Percentiles rank a stretch among this genome's conserved stretches.
Evolutionary conservation across 768 basidiomycete species (phyloP).

Genomic region (Leccinum sublutescens): DNA sequence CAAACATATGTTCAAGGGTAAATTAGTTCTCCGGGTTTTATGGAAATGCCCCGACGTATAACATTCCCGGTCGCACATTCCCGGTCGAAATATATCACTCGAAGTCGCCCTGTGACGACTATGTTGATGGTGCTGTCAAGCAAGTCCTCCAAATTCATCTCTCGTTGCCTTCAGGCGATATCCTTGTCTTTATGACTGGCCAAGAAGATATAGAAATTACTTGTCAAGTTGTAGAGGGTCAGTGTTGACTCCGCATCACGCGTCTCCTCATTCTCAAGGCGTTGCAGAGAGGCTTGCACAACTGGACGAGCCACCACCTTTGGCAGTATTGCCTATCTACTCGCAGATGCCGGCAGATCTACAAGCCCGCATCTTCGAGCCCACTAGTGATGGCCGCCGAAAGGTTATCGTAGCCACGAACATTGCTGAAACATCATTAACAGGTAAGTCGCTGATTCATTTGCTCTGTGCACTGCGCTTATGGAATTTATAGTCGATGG

Average conservation of each 20-base stretch:
- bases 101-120: conserved; percentile 98
- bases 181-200: conserved; percentile 98
- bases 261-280: conserved; percentile 1
- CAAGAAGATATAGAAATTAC: conserved; percentile 99
- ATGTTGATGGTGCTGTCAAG: conserved; percentile 97
- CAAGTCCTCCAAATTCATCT: conserved; percentile 97
- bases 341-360: conserved; percentile 99
- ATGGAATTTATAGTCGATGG: conserved; percentile 71
- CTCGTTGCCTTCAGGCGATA: conserved; percentile 89
- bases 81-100: conserved; percentile 96
- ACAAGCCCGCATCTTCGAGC: conserved; percentile 96
- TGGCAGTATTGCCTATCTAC: conserved; percentile 96
- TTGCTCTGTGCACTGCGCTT: neutral
- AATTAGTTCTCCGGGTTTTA: conserved; percentile 92
- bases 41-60: conserved; percentile 91
- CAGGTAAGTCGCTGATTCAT: conserved; percentile 48
- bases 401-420: conserved; percentile 99
- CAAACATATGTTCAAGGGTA: neutral
- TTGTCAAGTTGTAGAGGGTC: conserved; percentile 90
- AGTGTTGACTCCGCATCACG: conserved; percentile 14
- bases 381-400: conserved; percentile 88
- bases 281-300: conserved; percentile 81
- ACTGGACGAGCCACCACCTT: conserved; percentile 82
- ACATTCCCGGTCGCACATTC: conserved; percentile 93
- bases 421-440: conserved; percentile 97